phyloP scores from a whole-genome alignment of 768 basidiomycete genomes.

The Termitomyces bulborhizus region DNA sequence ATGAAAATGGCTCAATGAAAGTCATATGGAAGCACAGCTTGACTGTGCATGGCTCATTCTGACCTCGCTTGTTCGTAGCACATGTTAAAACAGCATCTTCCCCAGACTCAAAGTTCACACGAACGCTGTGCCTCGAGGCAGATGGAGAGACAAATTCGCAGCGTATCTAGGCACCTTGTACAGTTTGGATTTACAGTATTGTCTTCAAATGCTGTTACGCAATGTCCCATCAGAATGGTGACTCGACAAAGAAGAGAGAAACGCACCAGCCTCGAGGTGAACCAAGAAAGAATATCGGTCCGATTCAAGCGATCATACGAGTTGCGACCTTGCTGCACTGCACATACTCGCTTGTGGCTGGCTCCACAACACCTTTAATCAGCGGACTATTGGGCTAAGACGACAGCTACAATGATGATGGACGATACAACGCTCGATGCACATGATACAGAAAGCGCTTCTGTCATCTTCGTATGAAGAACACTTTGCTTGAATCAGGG shows the following conservation, averaged over 20 bases:
- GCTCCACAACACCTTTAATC: background rate
- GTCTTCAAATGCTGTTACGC: background rate
- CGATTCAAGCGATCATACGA: background rate
- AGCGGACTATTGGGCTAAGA: background rate
- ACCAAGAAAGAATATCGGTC: background rate
- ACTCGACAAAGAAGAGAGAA: background rate
- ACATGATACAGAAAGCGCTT: background rate
- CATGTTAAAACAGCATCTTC: background rate
- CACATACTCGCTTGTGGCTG: background rate
- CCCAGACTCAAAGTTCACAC: background rate
- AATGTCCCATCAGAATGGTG: background rate
- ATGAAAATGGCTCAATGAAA: background rate
- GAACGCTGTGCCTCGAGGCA: background rate
- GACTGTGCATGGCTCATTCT: background rate
- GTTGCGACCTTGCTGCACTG: background rate
- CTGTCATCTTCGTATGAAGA: constrained; percentile 3
- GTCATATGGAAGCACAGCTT: no score
- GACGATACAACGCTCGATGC: background rate
- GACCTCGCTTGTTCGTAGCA: background rate
- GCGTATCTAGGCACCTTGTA: background rate
- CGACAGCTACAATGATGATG: background rate
- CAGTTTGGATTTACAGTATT: background rate
- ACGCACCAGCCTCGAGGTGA: constrained; percentile 12
- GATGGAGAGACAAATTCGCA: background rate
- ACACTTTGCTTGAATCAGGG: background rate